Conservation (phyloP, 2,329 filamentous ascomycete species). For the Aschersonia sp. region DNA sequence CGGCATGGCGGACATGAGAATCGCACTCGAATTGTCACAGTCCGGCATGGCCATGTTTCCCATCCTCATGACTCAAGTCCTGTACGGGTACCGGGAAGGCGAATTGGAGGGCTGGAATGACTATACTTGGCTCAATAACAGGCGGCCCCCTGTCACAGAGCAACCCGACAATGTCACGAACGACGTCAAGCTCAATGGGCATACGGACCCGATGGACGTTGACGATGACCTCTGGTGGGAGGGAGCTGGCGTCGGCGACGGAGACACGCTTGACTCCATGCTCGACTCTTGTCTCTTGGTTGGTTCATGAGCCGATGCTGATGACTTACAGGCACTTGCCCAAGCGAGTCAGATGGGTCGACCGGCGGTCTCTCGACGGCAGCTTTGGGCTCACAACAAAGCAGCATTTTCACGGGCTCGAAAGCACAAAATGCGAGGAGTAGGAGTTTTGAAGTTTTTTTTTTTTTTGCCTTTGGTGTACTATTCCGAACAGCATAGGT, state of each 20-base stretch:
- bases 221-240: constrained; percentile 48
- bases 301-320: constrained; percentile 12
- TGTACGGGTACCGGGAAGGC: constrained; percentile 59
- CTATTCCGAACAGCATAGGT: no score
- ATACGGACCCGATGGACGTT: constrained; percentile 43
- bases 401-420: no score
- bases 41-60: constrained; percentile 66
- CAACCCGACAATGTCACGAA: constrained; percentile 10
- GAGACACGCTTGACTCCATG: constrained; percentile 33
- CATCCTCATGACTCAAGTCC: constrained; percentile 54
- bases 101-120: constrained; percentile 56
- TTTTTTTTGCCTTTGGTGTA: no score
- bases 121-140: constrained; percentile 36
- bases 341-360: no score
- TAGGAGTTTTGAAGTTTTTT: no score
- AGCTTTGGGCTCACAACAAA: no score
- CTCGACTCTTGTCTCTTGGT: constrained; percentile 41
- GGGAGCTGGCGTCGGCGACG: constrained; percentile 20
- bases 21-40: constrained; percentile 64
- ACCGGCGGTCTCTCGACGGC: no score
- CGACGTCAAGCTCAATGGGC: constrained; percentile 30
- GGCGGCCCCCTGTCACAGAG: constrained; percentile 14
- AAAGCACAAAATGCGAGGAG: no score
- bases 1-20: constrained; percentile 61
- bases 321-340: no score